phyloP scores from a whole-genome alignment of 495 filamentous ascomycete genomes.

The Chaetomium fimeti region DNA sequence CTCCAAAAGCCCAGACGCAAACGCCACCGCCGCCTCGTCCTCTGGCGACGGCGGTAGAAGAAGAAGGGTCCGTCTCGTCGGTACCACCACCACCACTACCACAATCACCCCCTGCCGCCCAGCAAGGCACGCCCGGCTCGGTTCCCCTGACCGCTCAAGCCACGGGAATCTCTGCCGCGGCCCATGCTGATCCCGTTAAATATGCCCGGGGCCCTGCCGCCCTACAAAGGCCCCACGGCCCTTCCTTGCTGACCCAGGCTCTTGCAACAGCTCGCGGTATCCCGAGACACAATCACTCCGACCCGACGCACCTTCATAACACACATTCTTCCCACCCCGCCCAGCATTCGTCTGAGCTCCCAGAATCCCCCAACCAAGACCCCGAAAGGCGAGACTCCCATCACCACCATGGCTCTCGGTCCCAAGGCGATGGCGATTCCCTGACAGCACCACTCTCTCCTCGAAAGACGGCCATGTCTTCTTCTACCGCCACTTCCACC shows the following conservation, averaged over 20 bases:
- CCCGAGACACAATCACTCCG: conserved; percentile 27
- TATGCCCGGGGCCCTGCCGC: conserved; percentile 44
- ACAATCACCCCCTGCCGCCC: conserved; percentile 31
- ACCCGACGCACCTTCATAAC: conserved; percentile 31
- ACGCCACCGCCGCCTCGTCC: conserved; percentile 20
- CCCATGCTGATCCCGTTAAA: conserved; percentile 48
- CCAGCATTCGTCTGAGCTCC: conserved; percentile 17
- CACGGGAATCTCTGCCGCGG: conserved; percentile 29
- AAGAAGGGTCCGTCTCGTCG: conserved; percentile 28
- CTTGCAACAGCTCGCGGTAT: conserved; percentile 55
- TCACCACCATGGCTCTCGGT: conserved; percentile 37
- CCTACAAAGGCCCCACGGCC: conserved; percentile 43
- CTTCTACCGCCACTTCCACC: conserved; percentile 26
- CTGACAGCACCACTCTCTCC: conserved; percentile 36
- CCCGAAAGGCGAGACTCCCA: conserved; percentile 28
- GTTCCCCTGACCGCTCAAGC: conserved; percentile 28
- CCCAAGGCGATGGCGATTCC: conserved; percentile 32
- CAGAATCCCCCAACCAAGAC: conserved; percentile 23
- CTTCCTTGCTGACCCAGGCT: conserved; percentile 52
- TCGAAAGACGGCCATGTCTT: conserved; percentile 27
- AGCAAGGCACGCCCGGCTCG: conserved; percentile 31
- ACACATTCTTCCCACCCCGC: conserved; percentile 18
- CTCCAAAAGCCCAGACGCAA: conserved; percentile 10
- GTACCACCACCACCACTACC: conserved; percentile 34
- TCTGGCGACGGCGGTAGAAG: conserved; percentile 21